A percentile compares a stretch with the other conserved stretches of the same genome.
These are phyloP conservation scores for Stachybotrys elegans DNA, from an alignment of 2,329 filamentous ascomycete genomes.

Conservation along the genomic window DNA sequence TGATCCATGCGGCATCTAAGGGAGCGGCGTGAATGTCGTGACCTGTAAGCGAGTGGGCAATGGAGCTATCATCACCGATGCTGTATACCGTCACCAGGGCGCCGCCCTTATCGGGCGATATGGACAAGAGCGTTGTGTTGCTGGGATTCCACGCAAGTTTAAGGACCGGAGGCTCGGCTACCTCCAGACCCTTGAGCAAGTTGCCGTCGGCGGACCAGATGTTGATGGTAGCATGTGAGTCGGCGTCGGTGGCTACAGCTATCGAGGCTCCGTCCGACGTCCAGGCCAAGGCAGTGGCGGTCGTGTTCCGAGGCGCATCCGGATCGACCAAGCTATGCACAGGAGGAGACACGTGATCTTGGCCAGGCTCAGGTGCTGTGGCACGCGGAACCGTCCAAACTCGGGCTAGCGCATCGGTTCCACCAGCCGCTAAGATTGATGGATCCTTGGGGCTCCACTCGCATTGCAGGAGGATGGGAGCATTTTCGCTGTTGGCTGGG, in stretches of 20 bases:
- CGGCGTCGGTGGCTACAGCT: slow-evolving; percentile 53
- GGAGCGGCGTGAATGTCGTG: slow-evolving; percentile 47
- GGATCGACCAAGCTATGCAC: slow-evolving; percentile 44
- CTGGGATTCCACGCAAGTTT: slow-evolving; percentile 57
- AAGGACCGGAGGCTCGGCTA: slow-evolving; percentile 55
- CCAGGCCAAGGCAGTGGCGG: slow-evolving; percentile 57
- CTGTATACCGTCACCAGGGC: slow-evolving; percentile 53
- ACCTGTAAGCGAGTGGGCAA: slow-evolving; percentile 42
- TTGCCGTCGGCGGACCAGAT: slow-evolving; percentile 52
- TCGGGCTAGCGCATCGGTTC: slow-evolving; percentile 65
- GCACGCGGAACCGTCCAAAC: slow-evolving; percentile 60
- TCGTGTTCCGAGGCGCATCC: slow-evolving; percentile 45
- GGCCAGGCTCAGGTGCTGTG: slow-evolving; percentile 34
- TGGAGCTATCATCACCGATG: slow-evolving; percentile 34
- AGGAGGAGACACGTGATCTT: slow-evolving; percentile 35
- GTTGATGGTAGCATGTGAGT: slow-evolving; percentile 45
- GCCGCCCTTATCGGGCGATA: slow-evolving; percentile 50
- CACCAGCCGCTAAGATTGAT: slow-evolving; percentile 61
- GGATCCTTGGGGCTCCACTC: slow-evolving; percentile 64
- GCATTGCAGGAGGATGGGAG: slow-evolving; percentile 61
- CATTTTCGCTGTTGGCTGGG: slow-evolving; percentile 39
- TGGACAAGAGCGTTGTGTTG: slow-evolving; percentile 49
- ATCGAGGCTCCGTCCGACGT: slow-evolving; percentile 50
- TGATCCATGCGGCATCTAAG: slow-evolving; percentile 56
- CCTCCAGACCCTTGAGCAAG: slow-evolving; percentile 47